Base-by-base conservation (phyloP, 169 alveolate species). In the Besnoitia besnoiti region DNA sequence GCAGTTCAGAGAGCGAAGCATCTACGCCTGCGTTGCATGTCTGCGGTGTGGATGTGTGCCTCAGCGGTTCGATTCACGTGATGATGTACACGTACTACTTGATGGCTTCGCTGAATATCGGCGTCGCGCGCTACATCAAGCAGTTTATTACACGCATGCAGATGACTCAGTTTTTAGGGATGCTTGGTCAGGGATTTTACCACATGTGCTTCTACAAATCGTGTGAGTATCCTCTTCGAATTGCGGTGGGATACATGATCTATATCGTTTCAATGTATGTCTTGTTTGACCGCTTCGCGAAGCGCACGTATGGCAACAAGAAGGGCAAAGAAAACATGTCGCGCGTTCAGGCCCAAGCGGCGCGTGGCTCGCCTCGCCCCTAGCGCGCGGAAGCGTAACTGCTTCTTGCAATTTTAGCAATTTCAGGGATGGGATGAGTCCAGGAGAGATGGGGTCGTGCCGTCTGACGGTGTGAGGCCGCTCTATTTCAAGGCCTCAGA, bases 21-120 rank as follows among this genome's bases (percentile, higher is more conserved):
- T n/a, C n/a, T n/a, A n/a, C n/a, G n/a, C n/a, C n/a, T n/a, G n/a
- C n/a, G n/a, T n/a, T n/a, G n/a, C n/a, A n/a, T n/a, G n/a, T n/a
- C n/a, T n/a, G n/a, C n/a, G n/a, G n/a, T 55, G 10, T 0, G 16
- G 16, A 33, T 55, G 47, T 82, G 75, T 46, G 59, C 27, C 8
- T 55, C 95, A 95, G 96, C 93, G 94, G 94, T 30, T 19, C 90
- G 82, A 95, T 95, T 5, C 97, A 95, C 88, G 94, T 92, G 90
- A 92, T 95, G 79, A 95, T 95, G 97, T 95, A 95, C 95, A 49
- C 91, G 61, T 95, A 95, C 89, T 95, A 95, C 94, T 87, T 94
- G 90, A 50, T 90, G 90, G 93, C 93, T 21, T 77, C 90, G 47
- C 79, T 95, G 55, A 50, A 93, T 73, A 85, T 93, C 47, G 93